Evolutionary conservation across 371 early-diverging fungal genomes (phyloP).

Genomic region (Mucor plumbeus): DNA sequence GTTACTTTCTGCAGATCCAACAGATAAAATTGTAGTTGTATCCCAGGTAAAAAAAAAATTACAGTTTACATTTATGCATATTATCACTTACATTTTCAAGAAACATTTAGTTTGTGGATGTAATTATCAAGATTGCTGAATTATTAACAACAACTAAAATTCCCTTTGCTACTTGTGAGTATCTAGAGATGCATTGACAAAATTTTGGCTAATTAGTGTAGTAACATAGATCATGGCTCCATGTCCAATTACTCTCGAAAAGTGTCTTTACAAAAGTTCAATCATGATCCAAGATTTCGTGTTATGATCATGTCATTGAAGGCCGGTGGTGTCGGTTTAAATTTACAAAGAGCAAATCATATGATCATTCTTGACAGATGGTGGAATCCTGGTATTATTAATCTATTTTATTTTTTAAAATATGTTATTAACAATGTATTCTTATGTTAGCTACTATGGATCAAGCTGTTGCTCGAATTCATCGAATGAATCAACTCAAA

Average conservation of each 20-base stretch:
- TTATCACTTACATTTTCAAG: background rate
- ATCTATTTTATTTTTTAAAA: background rate
- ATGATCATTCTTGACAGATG: conserved; percentile 54
- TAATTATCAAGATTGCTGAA: conserved; percentile 33
- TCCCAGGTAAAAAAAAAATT: conserved; percentile 36
- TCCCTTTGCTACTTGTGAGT: conserved; percentile 38
- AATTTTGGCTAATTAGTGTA: too few relatives aligned
- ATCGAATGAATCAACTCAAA: conserved; percentile 50
- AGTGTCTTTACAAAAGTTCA: conserved; percentile 36
- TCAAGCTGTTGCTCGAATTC: conserved; percentile 52
- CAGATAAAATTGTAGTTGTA: conserved; percentile 49
- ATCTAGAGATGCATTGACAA: background rate
- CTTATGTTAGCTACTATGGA: conserved; percentile 46
- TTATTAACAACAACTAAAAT: conserved; percentile 25
- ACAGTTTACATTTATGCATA: background rate
- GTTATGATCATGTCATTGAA: conserved; percentile 50
- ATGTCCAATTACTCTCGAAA: conserved; percentile 28
- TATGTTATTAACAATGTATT: background rate
- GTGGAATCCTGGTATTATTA: conserved; percentile 51
- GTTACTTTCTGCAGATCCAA: conserved; percentile 11
- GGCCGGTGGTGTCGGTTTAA: conserved; percentile 51
- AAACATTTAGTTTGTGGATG: conserved; percentile 38
- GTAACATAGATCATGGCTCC: conserved; percentile 39
- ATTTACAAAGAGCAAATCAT: conserved; percentile 51
- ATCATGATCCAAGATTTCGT: conserved; percentile 33